Evolutionary conservation across 2,329 filamentous ascomycete species (phyloP).

Genomic region (Ilyonectria mors-panacis): DNA sequence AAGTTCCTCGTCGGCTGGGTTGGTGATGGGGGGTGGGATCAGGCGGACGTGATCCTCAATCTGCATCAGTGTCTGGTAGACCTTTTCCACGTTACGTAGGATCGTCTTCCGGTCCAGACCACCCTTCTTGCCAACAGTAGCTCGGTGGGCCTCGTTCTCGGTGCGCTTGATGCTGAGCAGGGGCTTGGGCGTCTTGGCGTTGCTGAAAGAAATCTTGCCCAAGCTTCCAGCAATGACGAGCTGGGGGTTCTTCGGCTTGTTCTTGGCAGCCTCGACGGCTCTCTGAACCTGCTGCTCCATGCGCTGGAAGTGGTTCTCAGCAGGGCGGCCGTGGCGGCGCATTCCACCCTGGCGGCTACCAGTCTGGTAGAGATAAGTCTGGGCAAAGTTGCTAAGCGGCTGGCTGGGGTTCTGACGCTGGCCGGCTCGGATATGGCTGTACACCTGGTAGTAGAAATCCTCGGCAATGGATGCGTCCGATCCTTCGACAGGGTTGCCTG

Average conservation of each 20-base stretch:
- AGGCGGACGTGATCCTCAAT: constrained; percentile 93
- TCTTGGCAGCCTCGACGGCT: constrained; percentile 96
- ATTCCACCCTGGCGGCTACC: constrained; percentile 84
- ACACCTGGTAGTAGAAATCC: constrained; percentile 99
- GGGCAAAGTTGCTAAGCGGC: constrained; percentile 94
- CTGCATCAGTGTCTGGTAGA: constrained; percentile 91
- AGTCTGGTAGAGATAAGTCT: constrained; percentile 97
- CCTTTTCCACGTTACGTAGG: constrained; percentile 87
- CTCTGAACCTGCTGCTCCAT: constrained; percentile 99
- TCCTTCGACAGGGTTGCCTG: constrained; percentile 87
- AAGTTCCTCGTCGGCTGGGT: constrained; percentile 72
- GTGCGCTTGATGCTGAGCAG: constrained; percentile 94
- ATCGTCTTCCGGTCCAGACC: constrained; percentile 86
- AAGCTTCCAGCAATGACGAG: constrained; percentile 96
- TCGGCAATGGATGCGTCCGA: constrained; percentile 87
- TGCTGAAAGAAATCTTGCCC: constrained; percentile 99
- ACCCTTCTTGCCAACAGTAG: constrained; percentile 64
- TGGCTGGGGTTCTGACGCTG: constrained; percentile 93
- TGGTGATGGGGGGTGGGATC: constrained; percentile 75
- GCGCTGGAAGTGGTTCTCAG: constrained; percentile 97
- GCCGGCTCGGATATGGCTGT: constrained; percentile 92
- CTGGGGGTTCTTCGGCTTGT: constrained; percentile 97
- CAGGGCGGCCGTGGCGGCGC: constrained; percentile 83
- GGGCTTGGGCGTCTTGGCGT: constrained; percentile 96
- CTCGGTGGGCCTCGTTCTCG: constrained; percentile 74